phyloP scores from a whole-genome alignment of 805 yeast species.

The Hanseniaspora opuntiae region DNA sequence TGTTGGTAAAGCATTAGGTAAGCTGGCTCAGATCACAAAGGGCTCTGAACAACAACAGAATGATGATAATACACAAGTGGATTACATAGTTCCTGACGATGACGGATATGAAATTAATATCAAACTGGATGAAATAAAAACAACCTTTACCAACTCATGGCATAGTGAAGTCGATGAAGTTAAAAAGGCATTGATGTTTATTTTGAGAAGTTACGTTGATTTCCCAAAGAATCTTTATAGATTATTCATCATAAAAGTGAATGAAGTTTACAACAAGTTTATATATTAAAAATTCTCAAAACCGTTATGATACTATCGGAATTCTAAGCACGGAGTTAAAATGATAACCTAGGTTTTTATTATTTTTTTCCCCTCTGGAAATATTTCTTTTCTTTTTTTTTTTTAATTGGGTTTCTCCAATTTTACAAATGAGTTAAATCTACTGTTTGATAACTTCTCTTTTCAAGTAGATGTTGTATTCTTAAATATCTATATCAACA shows the following conservation, averaged over 20 bases:
- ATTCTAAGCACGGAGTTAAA: not conserved
- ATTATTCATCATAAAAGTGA: constrained; percentile 34
- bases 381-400: too few species aligned
- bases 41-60: not conserved
- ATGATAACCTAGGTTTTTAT: too few species aligned
- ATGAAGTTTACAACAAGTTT: constrained; percentile 58
- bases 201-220: constrained; percentile 49
- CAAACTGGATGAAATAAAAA: not conserved
- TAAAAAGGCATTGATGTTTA: constrained; percentile 47
- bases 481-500: too few species aligned
- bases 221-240: constrained; percentile 55
- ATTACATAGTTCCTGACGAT: not conserved
- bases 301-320: not conserved
- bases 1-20: constrained; percentile 22
- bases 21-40: constrained; percentile 1
- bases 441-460: too few species aligned
- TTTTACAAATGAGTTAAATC: too few species aligned
- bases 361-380: too few species aligned
- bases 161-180: constrained; percentile 38
- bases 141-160: constrained; percentile 14
- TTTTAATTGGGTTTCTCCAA: too few species aligned
- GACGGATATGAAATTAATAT: not conserved
- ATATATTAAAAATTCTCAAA: constrained; percentile 21
- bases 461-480: too few species aligned
- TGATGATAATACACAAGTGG: constrained; percentile 9